phyloP scores from a whole-genome alignment of 1,139 yeast genomes.

The Yamadazyma triangularis region DNA sequence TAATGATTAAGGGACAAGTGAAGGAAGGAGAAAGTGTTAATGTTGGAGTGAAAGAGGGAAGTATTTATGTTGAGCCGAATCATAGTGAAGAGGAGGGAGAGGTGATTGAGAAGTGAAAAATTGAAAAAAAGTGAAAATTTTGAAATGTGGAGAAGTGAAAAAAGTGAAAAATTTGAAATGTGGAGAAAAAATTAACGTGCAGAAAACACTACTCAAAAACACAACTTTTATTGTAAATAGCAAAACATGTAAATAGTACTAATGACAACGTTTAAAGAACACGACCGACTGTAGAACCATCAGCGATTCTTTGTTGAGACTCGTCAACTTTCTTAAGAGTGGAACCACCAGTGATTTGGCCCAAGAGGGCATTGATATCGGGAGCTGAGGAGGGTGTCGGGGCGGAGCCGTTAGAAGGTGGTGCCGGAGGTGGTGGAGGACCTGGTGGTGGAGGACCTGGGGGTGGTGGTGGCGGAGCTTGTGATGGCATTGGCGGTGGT shows the following conservation, averaged over 20 bases:
- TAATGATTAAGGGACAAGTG: conserved; percentile 74
- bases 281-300: conserved; percentile 46
- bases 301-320: conserved; percentile 39
- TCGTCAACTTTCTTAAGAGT: conserved; percentile 46
- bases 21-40: conserved; percentile 63
- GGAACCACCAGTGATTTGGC: conserved; percentile 54
- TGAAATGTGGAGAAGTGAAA: no score
- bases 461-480: conserved; percentile 16
- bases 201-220: no score
- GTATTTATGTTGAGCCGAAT: conserved; percentile 42
- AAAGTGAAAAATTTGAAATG: no score
- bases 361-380: conserved; percentile 44
- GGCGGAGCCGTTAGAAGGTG: conserved; percentile 17
- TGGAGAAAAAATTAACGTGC: no score
- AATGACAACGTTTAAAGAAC: conserved; percentile 33
- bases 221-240: conserved; percentile 2
- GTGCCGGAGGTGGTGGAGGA: conserved; percentile 14
- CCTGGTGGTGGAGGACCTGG: conserved; percentile 22
- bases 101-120: no score
- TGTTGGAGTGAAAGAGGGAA: conserved; percentile 22
- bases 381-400: conserved; percentile 27
- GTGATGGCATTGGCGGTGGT: conserved; percentile 12
- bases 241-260: not conserved
- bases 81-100: conserved; percentile 30
- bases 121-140: no score